phyloP scores from a whole-genome alignment of 768 basidiomycete genomes.

The Calocera cornea region DNA sequence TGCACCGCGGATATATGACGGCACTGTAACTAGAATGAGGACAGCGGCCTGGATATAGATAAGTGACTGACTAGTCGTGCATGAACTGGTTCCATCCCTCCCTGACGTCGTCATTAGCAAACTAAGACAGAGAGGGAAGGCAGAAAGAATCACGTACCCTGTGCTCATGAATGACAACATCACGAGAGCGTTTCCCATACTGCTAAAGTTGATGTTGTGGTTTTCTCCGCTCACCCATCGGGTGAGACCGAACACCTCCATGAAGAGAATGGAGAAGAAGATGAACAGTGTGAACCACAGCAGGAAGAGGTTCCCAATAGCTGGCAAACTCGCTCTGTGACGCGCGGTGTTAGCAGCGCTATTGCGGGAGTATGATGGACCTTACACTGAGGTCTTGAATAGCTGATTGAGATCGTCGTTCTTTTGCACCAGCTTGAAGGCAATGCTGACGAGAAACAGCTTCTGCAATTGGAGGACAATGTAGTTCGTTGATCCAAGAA shows the following conservation, averaged over 20 bases:
- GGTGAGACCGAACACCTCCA: slow-evolving; percentile 85
- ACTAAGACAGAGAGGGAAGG: too few relatives aligned
- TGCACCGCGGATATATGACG: slow-evolving; percentile 67
- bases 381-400: slow-evolving; percentile 91
- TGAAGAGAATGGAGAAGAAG: slow-evolving; percentile 76
- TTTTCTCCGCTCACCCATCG: slow-evolving; percentile 66
- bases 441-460: slow-evolving; percentile 82
- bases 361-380: neutral
- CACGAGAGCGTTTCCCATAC: slow-evolving; percentile 63
- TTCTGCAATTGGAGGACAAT: slow-evolving; percentile 51
- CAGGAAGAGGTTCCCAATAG: slow-evolving; percentile 67
- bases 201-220: slow-evolving; percentile 60
- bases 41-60: slow-evolving; percentile 1
- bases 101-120: too few relatives aligned
- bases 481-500: slow-evolving; percentile 36
- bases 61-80: slow-evolving; percentile 75
- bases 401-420: slow-evolving; percentile 81
- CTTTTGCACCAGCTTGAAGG: slow-evolving; percentile 86
- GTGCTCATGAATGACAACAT: slow-evolving; percentile 90
- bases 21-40: slow-evolving; percentile 36
- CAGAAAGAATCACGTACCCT: too few relatives aligned
- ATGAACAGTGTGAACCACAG: slow-evolving; percentile 85
- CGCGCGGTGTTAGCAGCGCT: neutral
- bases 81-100: slow-evolving; percentile 97
- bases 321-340: slow-evolving; percentile 66